Evolutionary conservation across 495 filamentous ascomycete genomes (phyloP).

Genomic region (Paragyromitra xinjiangensis): DNA sequence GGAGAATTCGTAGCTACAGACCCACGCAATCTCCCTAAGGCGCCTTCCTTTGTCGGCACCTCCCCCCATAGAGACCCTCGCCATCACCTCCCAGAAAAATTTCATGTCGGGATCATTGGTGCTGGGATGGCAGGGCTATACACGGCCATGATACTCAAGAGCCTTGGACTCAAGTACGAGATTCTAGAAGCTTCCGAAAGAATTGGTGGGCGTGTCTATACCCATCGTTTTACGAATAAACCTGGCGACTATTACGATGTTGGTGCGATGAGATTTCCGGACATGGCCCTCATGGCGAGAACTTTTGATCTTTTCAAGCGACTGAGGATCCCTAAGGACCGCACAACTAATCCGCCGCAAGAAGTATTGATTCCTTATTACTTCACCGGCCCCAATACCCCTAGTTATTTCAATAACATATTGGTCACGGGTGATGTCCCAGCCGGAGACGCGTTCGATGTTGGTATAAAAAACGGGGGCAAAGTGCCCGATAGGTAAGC

Average conservation of each 20-base stretch:
- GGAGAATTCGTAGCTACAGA: background rate
- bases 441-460: background rate
- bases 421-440: background rate
- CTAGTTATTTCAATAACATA: background rate
- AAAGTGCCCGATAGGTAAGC: conserved; percentile 12
- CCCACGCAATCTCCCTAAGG: background rate
- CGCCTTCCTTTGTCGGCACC: background rate
- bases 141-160: conserved; percentile 59
- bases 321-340: background rate
- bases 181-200: conserved; percentile 58
- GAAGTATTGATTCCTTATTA: conserved; percentile 50
- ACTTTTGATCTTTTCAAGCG: conserved; percentile 45
- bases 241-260: conserved; percentile 61
- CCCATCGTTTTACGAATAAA: conserved; percentile 26
- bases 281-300: conserved; percentile 53
- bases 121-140: conserved; percentile 60
- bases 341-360: background rate
- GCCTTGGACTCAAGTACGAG: conserved; percentile 53
- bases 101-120: conserved; percentile 57
- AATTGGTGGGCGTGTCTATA: conserved; percentile 58
- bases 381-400: conserved; percentile 23
- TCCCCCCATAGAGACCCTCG: background rate
- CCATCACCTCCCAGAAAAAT: background rate
- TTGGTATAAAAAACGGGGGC: background rate
- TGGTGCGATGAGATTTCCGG: conserved; percentile 61